Percentiles rank a stretch among this genome's conserved stretches.
phyloP scores from a whole-genome alignment of 805 yeast species.

The Teunomyces gatunensis region DNA sequence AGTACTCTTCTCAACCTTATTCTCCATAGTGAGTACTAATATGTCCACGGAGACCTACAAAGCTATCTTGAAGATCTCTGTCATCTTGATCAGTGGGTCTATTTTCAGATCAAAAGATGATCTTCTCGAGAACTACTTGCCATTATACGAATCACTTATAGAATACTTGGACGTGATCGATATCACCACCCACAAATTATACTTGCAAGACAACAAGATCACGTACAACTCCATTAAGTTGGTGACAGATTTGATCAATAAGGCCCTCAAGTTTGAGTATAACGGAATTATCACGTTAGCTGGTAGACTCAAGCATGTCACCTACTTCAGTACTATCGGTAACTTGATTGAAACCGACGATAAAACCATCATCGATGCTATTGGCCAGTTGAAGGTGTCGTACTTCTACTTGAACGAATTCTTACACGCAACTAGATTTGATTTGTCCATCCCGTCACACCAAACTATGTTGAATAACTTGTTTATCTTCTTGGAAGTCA shows the following conservation, averaged over 20 bases:
- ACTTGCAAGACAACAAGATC: conserved; percentile 44
- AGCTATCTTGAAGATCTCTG: conserved; percentile 43
- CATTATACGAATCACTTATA: conserved; percentile 36
- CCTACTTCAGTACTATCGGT: conserved; percentile 44
- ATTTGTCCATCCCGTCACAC: conserved; percentile 38
- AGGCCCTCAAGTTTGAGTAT: conserved; percentile 41
- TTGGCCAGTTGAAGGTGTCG: conserved; percentile 29
- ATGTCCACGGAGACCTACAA: conserved; percentile 46
- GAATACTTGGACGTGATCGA: conserved; percentile 41
- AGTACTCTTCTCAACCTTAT: conserved; percentile 37
- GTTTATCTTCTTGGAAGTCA: conserved; percentile 35
- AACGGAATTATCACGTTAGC: conserved; percentile 44
- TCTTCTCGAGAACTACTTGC: conserved; percentile 32
- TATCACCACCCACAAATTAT: conserved; percentile 41
- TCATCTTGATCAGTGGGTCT: conserved; percentile 42
- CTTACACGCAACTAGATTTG: conserved; percentile 33
- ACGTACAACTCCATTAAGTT: conserved; percentile 44
- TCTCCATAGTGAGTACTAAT: conserved; percentile 39
- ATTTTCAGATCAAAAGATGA: conserved; percentile 38
- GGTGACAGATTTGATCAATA: conserved; percentile 42
- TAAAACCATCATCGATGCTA: conserved; percentile 26
- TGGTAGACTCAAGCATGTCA: conserved; percentile 46
- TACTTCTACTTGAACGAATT: conserved; percentile 36
- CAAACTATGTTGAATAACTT: conserved; percentile 40
- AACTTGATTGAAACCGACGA: conserved; percentile 41